These are phyloP conservation scores for Thielaviopsis ethacetica DNA, from an alignment of 2,329 filamentous ascomycete species.

Conservation along the genomic window DNA sequence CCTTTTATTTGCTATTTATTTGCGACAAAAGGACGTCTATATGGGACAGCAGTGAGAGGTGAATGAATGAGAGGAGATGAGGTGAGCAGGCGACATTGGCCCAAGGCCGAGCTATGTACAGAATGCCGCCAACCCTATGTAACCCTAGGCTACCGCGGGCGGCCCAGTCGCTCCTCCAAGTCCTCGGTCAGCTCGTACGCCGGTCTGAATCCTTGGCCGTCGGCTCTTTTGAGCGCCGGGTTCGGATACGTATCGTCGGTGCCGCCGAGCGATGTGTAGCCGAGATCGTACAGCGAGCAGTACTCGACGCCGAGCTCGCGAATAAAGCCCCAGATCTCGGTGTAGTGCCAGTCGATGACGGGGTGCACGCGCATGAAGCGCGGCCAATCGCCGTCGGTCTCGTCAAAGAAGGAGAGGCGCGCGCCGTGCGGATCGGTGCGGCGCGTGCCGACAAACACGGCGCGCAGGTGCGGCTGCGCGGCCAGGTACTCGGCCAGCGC, in stretches of 20 bases:
- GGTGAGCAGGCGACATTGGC: background rate
- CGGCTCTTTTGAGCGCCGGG: conserved; percentile 41
- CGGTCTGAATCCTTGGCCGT: conserved; percentile 38
- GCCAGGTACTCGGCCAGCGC: conserved; percentile 84
- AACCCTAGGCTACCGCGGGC: conserved; percentile 27
- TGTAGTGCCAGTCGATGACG: conserved; percentile 94
- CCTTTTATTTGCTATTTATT: background rate
- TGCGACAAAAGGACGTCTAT: background rate
- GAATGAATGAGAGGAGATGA: too few relatives aligned
- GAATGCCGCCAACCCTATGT: background rate
- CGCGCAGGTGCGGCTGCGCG: conserved; percentile 62
- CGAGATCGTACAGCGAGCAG: conserved; percentile 69
- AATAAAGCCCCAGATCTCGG: conserved; percentile 86
- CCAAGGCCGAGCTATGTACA: background rate
- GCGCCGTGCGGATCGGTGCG: conserved; percentile 85
- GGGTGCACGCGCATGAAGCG: conserved; percentile 85
- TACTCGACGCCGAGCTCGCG: conserved; percentile 66
- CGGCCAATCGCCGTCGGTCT: conserved; percentile 81
- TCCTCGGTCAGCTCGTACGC: conserved; percentile 64
- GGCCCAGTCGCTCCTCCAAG: conserved; percentile 61
- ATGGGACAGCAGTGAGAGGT: background rate
- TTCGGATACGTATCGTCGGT: conserved; percentile 81
- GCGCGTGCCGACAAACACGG: conserved; percentile 61
- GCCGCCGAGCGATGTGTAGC: conserved; percentile 86
- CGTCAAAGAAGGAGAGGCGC: conserved; percentile 63